Base-by-base conservation (phyloP, 495 filamentous ascomycete species). In the Astrocystis sublimbata region DNA sequence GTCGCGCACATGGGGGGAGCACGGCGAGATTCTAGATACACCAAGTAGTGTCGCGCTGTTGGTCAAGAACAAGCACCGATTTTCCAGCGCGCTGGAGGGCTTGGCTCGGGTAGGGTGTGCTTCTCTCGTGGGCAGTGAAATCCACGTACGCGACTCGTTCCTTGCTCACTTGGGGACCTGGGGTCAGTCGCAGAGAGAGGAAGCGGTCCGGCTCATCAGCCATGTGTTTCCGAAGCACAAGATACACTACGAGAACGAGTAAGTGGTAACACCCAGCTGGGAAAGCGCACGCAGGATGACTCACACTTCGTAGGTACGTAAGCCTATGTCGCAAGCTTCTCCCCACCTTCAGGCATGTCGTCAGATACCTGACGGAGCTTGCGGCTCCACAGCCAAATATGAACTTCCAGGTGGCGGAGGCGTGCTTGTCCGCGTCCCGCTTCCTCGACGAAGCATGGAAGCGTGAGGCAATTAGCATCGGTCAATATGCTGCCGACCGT, bases 201-300 rank as follows among this genome's bases (percentile, higher is more conserved):
- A 58, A 21, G 43, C 61, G 12, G 13, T 63, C 28, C 36, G 35
- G 21, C 47, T 63, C 12, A 21, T 63, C 21, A 47, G 51, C 6
- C 61, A 63, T 33, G 35, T n/a, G 12, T 63, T 57, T 51, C 61
- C 61, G 33, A 47, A 47, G 43, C 43, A 47, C 24, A 47, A 47
- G 24, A 28, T n/a, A 47, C 43, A 63, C 47, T 35, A 57, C 1
- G 33, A 9, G 24, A 13, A 31, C 6, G 21, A 24, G 43, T 26
- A 58, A 30, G 41, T 58, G 9, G 52, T 6, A 21, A 12, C 21
- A 3, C 1, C 10, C 24, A n/a, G 23, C 43, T 10, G 15, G 12
- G 12, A 6, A n/a, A 28, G 9, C 24, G 24, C 10, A 28, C 13
- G 13, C 24, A 47, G 12, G 8, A 9, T 10, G 9, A 47, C 43